Conservation (phyloP, 148 eudicot genomes). For the Rhododendron vialii region DNA sequence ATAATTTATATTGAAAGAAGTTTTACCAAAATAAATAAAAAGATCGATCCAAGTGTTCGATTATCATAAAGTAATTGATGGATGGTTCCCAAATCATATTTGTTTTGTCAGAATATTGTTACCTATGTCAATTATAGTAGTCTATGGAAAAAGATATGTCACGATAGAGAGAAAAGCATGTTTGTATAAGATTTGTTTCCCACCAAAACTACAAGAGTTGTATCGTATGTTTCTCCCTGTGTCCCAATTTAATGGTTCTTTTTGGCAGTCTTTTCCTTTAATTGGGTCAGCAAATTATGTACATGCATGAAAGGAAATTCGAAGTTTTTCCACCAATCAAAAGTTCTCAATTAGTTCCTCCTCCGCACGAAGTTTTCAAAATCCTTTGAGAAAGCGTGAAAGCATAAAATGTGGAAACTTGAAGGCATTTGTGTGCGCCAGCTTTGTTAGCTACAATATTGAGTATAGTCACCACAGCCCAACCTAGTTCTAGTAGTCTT, state of each 20-base stretch:
- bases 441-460: not conserved
- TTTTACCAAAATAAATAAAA: not conserved
- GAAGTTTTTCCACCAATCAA: not conserved
- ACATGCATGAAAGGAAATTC: not conserved
- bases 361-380: not conserved
- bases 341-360: not conserved
- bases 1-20: not conserved
- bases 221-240: not conserved
- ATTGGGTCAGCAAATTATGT: not conserved
- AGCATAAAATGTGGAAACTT: not conserved
- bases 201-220: not conserved
- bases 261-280: not conserved
- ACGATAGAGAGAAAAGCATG: not conserved
- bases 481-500: not conserved
- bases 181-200: not conserved
- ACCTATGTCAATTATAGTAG: not conserved
- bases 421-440: not conserved
- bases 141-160: not conserved
- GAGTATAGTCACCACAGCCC: not conserved
- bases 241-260: not conserved
- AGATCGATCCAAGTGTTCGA: not conserved
- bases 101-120: not conserved
- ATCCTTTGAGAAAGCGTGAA: not conserved
- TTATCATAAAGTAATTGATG: not conserved
- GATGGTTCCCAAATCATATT: not conserved